Evolutionary conservation across 352 stramenopile species (phyloP), one percentile per base, ranked within the genome.

Genomic region (Phytophthora litchii): DNA sequence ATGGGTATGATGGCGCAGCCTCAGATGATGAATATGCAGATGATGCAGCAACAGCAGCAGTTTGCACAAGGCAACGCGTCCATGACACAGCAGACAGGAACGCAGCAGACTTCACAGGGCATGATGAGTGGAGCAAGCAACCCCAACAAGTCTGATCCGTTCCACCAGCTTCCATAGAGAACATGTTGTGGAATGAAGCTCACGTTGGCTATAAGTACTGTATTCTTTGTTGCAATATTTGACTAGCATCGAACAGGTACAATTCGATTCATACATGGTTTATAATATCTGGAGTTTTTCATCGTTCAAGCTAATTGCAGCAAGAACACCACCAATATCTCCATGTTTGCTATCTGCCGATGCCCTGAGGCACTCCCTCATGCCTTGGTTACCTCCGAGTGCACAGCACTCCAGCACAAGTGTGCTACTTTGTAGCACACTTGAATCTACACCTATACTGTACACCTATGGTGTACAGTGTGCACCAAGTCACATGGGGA

Each of bases 261-360:
- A n/a, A n/a, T n/a, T n/a, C n/a, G n/a, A n/a, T 19, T 34, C 23
- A 20, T 3, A 16, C 7, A 35, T 38, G 23, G 38, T 10, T 21
- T 20, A 17, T 27, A 3, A 77, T 85, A 65, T 88, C 54, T 48
- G 70, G 73, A 83, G 76, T 67, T 56, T 89, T 82, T 85, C 79
- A 86, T 89, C 69, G 79, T 82, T 64, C 74, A 70, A 69, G 70
- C 64, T 58, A 82, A 80, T 83, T 83, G 75, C 74, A 70, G 69
- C 74, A 73, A 64, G 64, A 84, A 84, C 79, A 80, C 79, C 76
- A 85, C 79, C 76, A 83, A 67, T 78, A 74, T 64, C 78, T 81
- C 75, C 68, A 64, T 34, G 20, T 63, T 84, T 37, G 20, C 43
- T 88, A 60, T 85, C 46, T 71, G 78, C 78, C 73, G 61, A 70